These are phyloP conservation scores for Trypanosoma theileri DNA, from an alignment of 208 protist species.

Conservation along the genomic window DNA sequence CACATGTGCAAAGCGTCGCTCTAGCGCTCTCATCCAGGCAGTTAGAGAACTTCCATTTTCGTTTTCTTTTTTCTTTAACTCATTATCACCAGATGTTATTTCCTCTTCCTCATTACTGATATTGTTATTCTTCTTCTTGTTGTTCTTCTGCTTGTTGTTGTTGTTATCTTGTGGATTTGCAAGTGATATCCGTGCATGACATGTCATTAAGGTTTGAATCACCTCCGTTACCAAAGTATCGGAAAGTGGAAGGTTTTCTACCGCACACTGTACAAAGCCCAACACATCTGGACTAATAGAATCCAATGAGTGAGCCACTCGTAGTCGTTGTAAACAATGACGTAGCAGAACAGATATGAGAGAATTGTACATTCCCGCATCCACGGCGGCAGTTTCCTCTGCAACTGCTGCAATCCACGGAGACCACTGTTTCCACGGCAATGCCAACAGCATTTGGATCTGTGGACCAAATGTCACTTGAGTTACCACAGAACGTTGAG, in stretches of 20 bases:
- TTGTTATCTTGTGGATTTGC: neutral
- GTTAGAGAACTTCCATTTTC: conserved; percentile 24
- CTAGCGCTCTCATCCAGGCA: conserved; percentile 47
- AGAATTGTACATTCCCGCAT: conserved; percentile 15
- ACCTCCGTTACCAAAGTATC: conserved; percentile 39
- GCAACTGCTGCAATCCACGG: conserved; percentile 24
- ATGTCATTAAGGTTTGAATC: conserved; percentile 45
- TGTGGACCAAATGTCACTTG: conserved; percentile 55
- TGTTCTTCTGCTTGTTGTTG: neutral
- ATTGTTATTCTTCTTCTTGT: conserved; percentile 7
- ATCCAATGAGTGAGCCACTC: conserved; percentile 42
- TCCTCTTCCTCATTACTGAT: conserved; percentile 7
- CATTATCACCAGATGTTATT: neutral
- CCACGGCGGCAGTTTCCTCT: conserved; percentile 24
- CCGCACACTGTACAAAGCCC: conserved; percentile 60
- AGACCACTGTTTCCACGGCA: conserved; percentile 65
- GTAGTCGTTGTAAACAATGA: conserved; percentile 41
- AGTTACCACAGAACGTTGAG: conserved; percentile 47
- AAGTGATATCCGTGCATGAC: neutral
- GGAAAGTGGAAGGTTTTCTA: conserved; percentile 64
- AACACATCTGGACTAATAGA: conserved; percentile 65
- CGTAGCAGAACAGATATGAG: conserved; percentile 35
- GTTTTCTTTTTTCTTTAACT: neutral
- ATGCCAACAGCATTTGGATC: conserved; percentile 45
- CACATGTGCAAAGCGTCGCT: conserved; percentile 61